Conservation (phyloP, 192 early-diverging fungal genomes). For the Glomus cerebriforme region DNA sequence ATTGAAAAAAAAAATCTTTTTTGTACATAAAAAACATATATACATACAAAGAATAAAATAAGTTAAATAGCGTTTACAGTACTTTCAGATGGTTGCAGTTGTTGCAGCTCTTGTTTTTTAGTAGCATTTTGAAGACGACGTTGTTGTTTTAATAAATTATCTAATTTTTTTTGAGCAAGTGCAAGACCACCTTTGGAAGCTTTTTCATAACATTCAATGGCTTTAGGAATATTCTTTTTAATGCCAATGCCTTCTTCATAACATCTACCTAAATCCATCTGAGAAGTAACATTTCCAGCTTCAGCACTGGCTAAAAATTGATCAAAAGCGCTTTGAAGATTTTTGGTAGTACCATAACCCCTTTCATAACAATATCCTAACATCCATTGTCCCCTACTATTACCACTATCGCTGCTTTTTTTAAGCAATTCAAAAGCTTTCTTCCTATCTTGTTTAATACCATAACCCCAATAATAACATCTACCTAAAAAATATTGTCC, state of each 20-base stretch:
- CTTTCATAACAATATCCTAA: constrained; percentile 8
- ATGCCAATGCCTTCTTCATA: constrained; percentile 70
- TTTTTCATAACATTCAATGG: constrained; percentile 59
- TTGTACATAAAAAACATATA: no score
- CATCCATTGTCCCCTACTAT: constrained; percentile 1
- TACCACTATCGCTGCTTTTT: background rate
- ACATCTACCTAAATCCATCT: constrained; percentile 73
- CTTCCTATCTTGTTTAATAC: background rate
- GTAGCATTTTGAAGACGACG: background rate
- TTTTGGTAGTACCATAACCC: background rate
- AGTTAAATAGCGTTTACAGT: no score
- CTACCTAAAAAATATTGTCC: constrained; percentile 13
- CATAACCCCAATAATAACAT: background rate
- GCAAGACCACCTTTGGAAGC: constrained; percentile 53
- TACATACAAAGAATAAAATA: no score
- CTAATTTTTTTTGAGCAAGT: constrained; percentile 40
- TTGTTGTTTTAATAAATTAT: background rate
- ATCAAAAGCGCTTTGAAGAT: background rate
- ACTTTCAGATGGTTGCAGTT: no score
- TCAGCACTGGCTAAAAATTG: constrained; percentile 41
- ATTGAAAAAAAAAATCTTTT: no score
- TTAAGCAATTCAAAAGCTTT: constrained; percentile 1
- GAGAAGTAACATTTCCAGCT: constrained; percentile 66
- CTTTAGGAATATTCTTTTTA: constrained; percentile 41
- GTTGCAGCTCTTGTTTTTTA: no score